phyloP scores from a whole-genome alignment of 176 grass and related monocot species.

The Urochloa ruziziensis region DNA sequence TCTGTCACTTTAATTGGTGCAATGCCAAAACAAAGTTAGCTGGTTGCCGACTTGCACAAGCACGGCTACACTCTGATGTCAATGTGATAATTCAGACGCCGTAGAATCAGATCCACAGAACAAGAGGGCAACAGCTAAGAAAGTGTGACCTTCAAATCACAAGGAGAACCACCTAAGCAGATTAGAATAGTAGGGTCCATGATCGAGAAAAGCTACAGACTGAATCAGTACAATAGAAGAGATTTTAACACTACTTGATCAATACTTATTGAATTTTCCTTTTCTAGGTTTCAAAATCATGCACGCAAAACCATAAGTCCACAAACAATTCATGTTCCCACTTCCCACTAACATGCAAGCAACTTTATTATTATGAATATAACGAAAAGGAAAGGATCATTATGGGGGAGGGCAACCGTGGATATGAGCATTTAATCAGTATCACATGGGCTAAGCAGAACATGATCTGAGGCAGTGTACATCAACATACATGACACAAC shows the following conservation, averaged over 20 bases:
- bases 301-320: background rate
- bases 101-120: constrained; percentile 42
- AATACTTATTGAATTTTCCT: background rate
- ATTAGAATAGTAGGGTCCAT: constrained; percentile 22
- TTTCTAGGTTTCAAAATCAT: background rate
- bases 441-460: background rate
- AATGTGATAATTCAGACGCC: background rate
- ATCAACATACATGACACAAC: background rate
- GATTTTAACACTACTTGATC: background rate
- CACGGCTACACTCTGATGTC: background rate
- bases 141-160: constrained; percentile 28
- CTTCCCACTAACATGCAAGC: background rate
- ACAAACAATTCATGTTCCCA: background rate
- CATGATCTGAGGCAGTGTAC: background rate
- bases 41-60: background rate
- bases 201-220: constrained; percentile 16
- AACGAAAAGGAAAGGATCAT: background rate
- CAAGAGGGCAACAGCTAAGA: constrained; percentile 27
- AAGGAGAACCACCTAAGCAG: constrained; percentile 13
- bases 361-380: too few species aligned
- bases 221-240: background rate
- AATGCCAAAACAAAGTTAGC: background rate
- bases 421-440: background rate
- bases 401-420: background rate
- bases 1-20: background rate